Evolutionary conservation across 257 asterid species (phyloP).

Genomic region (Misopates orontium): DNA sequence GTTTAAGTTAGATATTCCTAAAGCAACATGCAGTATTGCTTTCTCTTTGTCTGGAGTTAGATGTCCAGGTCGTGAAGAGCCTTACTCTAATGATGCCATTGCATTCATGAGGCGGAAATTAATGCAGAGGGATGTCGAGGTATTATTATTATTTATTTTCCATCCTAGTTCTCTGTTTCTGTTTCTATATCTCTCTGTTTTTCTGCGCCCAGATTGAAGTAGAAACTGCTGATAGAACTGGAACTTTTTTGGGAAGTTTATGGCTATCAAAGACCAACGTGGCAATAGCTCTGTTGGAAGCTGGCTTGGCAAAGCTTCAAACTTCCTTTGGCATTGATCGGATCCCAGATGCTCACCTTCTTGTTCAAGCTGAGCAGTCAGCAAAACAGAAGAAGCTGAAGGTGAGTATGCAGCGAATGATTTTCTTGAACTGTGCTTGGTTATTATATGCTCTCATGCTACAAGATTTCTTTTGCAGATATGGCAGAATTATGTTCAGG

Average conservation of each 20-base stretch:
- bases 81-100: slow-evolving; percentile 91
- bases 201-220: slow-evolving; percentile 69
- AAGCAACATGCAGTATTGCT: slow-evolving; percentile 94
- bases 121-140: slow-evolving; percentile 99
- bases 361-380: slow-evolving; percentile 85
- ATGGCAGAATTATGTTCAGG: slow-evolving; percentile 79
- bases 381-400: slow-evolving; percentile 92
- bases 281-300: slow-evolving; percentile 79
- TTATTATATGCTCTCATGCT: slow-evolving; percentile 23
- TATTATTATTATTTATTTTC: slow-evolving; percentile 26
- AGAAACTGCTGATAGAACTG: slow-evolving; percentile 94
- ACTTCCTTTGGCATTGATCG: slow-evolving; percentile 79
- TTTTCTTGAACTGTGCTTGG: slow-evolving; percentile 1
- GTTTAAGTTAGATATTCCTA: slow-evolving; percentile 76
- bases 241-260: slow-evolving; percentile 89
- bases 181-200: slow-evolving; percentile 15
- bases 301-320: slow-evolving; percentile 93
- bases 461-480: slow-evolving; percentile 39
- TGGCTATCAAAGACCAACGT: slow-evolving; percentile 86
- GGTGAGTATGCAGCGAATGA: slow-evolving; percentile 42
- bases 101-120: slow-evolving; percentile 95
- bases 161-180: slow-evolving; percentile 1
- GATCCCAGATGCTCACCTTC: slow-evolving; percentile 83
- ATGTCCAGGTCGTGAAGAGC: slow-evolving; percentile 96
- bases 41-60: slow-evolving; percentile 94